Percentiles rank a stretch among this genome's conserved stretches.
Evolutionary conservation across 176 grass and related monocot species (phyloP).

Genomic region (Coix lacrymajobi): DNA sequence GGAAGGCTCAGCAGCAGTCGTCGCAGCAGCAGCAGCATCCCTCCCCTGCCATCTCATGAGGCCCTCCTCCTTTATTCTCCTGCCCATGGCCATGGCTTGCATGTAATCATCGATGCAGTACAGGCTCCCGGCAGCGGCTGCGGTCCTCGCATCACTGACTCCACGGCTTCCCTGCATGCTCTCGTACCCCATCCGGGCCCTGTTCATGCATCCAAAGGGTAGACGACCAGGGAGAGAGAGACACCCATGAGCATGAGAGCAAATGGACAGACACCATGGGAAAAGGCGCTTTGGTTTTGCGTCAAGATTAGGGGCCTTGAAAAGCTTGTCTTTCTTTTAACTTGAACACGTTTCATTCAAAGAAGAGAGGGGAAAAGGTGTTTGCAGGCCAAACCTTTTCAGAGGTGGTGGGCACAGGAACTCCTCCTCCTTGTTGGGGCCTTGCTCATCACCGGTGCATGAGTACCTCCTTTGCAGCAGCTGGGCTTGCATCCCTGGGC

Average conservation of each 20-base stretch:
- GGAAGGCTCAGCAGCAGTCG: slow-evolving; percentile 16
- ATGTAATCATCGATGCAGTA: slow-evolving; percentile 79
- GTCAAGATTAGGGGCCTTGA: slow-evolving; percentile 43
- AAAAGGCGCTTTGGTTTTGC: slow-evolving; percentile 25
- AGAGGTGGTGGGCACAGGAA: slow-evolving; percentile 58
- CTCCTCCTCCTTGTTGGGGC: slow-evolving; percentile 59
- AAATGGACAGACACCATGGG: slow-evolving; percentile 23
- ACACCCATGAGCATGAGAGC: not conserved
- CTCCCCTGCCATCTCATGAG: slow-evolving; percentile 62
- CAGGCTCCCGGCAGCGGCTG: slow-evolving; percentile 47
- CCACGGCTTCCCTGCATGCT: slow-evolving; percentile 62
- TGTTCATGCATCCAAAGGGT: slow-evolving; percentile 33
- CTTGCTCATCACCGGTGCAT: slow-evolving; percentile 71
- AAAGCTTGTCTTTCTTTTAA: slow-evolving; percentile 21
- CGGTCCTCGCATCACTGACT: slow-evolving; percentile 41
- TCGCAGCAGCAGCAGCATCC: slow-evolving; percentile 40
- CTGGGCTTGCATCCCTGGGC: slow-evolving; percentile 20
- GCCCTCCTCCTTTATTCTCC: slow-evolving; percentile 69
- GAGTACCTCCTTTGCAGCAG: slow-evolving; percentile 52
- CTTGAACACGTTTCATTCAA: slow-evolving; percentile 16
- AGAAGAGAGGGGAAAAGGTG: slow-evolving; percentile 6
- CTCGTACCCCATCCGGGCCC: slow-evolving; percentile 52
- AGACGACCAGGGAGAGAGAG: not conserved
- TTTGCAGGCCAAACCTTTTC: slow-evolving; percentile 72
- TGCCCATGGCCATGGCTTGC: slow-evolving; percentile 53